Evolutionary conservation across 1,284 basidiomycete genomes (phyloP), one percentile per base, ranked within the genome.

Genomic region (Trichosporon inkin): DNA sequence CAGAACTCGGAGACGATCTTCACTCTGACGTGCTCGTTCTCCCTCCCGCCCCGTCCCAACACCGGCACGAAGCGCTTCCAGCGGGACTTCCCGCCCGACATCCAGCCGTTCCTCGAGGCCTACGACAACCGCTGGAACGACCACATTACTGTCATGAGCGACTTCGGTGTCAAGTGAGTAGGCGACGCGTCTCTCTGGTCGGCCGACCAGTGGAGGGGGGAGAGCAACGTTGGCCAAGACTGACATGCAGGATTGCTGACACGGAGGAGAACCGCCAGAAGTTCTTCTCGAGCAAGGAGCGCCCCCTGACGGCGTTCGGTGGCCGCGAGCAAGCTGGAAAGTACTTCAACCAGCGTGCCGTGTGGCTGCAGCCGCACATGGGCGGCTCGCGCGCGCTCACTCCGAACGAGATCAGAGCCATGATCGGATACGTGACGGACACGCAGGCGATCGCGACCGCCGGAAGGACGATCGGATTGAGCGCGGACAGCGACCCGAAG

Each of bases 381-480:
- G 82, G 85, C 28, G 84, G 85, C 1, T 62, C 51, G 7, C 68
- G 70, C 1, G 81, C 82, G 66, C 86, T 88, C 64, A 85, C 85
- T 41, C 76, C 84, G 3, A 83, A 87, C 44, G 89, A 88, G 71
- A 89, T 93, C 68, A 92, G 92, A 80, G 90, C 89, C 68, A 91
- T 94, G 62, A 81, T 94, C 55, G 86, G 87, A 5, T 94, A 92
- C 70, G 82, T 92, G 56, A 91, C 90, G 1, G 92, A 95, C 75
- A 79, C 89, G 38, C 82, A 87, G 69, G 88, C 92, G 65, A 86
- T 93, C 59, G 80, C 82, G 10, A 84, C 84, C 0, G 88, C 86
- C 1, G 76, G 83, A 0, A 82, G 82, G 14, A 83, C 85, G 2
- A 79, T 89, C 39, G 85, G 87, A 0, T 79, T 92, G 20, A 83